Conservation (phyloP, 345 rosid genomes). For the Aurinia saxatilis region DNA sequence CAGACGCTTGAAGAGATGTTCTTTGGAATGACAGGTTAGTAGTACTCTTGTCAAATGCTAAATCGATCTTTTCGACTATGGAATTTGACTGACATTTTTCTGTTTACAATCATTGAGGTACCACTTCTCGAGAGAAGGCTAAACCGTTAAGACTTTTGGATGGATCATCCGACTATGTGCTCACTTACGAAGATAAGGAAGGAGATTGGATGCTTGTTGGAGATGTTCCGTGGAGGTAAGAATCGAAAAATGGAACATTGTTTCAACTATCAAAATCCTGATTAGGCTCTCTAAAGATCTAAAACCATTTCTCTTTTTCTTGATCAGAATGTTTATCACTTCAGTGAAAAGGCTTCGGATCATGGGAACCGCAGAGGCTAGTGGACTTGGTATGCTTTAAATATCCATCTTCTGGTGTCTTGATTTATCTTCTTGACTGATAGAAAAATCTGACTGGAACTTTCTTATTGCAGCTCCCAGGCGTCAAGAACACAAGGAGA, state of each 20-base stretch:
- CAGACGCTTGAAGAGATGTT: slow-evolving; percentile 80
- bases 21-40: slow-evolving; percentile 31
- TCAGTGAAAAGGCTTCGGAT: slow-evolving; percentile 85
- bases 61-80: background rate
- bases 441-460: background rate
- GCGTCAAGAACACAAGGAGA: slow-evolving; percentile 46
- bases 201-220: slow-evolving; percentile 99
- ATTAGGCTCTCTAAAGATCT: background rate
- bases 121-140: background rate
- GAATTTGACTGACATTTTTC: background rate
- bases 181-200: slow-evolving; percentile 89
- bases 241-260: background rate
- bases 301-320: background rate
- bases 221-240: slow-evolving; percentile 96
- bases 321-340: slow-evolving; percentile 63
- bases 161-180: slow-evolving; percentile 76
- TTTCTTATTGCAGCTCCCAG: slow-evolving; percentile 53
- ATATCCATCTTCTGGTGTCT: background rate
- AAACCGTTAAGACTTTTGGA: slow-evolving; percentile 55
- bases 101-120: slow-evolving; percentile 16
- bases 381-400: slow-evolving; percentile 57
- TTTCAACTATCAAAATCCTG: background rate
- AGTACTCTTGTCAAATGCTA: background rate
- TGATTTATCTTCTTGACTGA: background rate
- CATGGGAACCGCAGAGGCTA: slow-evolving; percentile 77